Evolutionary conservation across 768 basidiomycete species (phyloP), one percentile per base, ranked within the genome.

Genomic region (Podaxis carcinomalis): DNA sequence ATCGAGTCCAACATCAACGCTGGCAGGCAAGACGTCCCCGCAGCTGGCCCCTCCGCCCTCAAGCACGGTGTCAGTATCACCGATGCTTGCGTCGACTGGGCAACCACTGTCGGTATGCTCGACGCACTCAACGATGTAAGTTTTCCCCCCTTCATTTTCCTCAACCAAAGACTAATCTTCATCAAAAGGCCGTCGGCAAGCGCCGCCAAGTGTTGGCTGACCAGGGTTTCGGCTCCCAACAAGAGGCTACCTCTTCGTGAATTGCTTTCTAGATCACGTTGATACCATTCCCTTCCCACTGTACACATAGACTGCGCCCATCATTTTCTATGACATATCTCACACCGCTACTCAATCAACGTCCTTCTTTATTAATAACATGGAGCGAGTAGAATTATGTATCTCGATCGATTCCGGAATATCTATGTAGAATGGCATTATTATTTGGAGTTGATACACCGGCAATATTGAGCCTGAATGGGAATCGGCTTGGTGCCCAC

Each of bases 1-100:
- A 84, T 99, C 70, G 96, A 99, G 77, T 92, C 89, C 11, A 90
- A 98, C 73, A 88, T 99, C 74, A 89, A 91, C 69, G 89, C 88
- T 53, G 96, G 96, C 19, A 79, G 87, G 62, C 96, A 99, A 77
- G 90, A 94, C 66, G 90, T 96, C 13, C 95, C 96, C 1, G 65
- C 80, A 2, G 80, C 77, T 46, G 90, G 94, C 5, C 88, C 89
- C 0, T 65, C 75, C 16, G 82, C 71, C 7, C 81, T 95, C 66
- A 92, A 90, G 73, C 78, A 87, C 60, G 92, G 92, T 56, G 85
- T 95, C 57, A 89, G 87, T 64, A 95, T 96, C 70, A 97, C 94
- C 0, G 94, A 97, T 65, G 95, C 92, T 2, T 97, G 94, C 68
- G 87, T 95, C 51, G 83, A 90, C 71, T 96, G 93, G 92, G 82